phyloP scores from a whole-genome alignment of 768 basidiomycete genomes.

The Mycena metata region DNA sequence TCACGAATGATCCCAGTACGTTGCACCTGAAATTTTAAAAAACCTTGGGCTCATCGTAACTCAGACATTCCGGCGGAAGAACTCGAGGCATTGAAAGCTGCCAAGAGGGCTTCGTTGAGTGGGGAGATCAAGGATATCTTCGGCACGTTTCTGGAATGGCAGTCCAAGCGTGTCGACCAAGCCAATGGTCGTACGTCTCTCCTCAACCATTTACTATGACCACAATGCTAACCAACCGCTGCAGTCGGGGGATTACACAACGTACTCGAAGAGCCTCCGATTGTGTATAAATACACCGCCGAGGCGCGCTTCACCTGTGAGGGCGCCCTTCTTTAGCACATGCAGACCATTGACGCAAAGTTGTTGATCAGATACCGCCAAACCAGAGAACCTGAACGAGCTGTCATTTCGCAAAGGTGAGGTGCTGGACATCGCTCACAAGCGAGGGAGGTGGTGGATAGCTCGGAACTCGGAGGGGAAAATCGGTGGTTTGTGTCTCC shows the following conservation, averaged over 20 bases:
- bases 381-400: neutral
- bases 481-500: neutral
- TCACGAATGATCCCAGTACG: neutral
- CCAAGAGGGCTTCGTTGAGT: neutral
- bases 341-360: too few relatives aligned
- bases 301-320: neutral
- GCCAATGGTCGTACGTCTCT: neutral
- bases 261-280: neutral
- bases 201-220: neutral
- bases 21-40: neutral
- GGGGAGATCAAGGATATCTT: neutral
- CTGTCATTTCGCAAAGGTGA: slow-evolving; percentile 10
- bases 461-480: neutral
- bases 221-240: too few relatives aligned
- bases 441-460: slow-evolving; percentile 7
- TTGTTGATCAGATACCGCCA: neutral
- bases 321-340: too few relatives aligned
- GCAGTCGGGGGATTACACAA: neutral
- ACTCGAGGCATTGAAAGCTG: neutral
- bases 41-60: neutral
- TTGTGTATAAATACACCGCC: neutral
- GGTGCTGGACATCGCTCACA: slow-evolving; percentile 1
- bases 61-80: neutral
- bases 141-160: neutral
- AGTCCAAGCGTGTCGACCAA: neutral